phyloP scores from a whole-genome alignment of 108 stramenopile genomes.

The Cyclostephanos tholiformis region DNA sequence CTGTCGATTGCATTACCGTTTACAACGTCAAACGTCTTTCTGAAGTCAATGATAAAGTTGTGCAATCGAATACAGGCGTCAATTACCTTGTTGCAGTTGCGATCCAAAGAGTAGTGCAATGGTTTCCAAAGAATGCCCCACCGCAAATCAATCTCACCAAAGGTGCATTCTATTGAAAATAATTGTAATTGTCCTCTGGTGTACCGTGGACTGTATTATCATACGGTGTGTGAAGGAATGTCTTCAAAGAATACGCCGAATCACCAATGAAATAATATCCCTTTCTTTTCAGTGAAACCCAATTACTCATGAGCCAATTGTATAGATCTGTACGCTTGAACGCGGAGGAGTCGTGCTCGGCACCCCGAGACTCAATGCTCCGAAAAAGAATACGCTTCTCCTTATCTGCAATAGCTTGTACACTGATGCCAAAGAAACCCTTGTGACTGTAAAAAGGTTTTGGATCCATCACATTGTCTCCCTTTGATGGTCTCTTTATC shows the following conservation, averaged over 20 bases:
- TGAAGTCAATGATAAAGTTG: constrained; percentile 26
- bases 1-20: background rate
- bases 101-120: constrained; percentile 17
- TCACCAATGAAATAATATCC: constrained; percentile 15
- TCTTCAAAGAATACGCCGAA: constrained; percentile 24
- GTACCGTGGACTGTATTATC: constrained; percentile 16
- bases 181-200: constrained; percentile 37
- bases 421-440: constrained; percentile 39
- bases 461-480: constrained; percentile 23
- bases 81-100: constrained; percentile 19
- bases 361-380: constrained; percentile 11
- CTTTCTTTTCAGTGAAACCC: background rate
- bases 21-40: constrained; percentile 2
- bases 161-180: constrained; percentile 40
- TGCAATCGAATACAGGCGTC: constrained; percentile 28
- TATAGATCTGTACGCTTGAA: constrained; percentile 12
- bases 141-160: constrained; percentile 39
- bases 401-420: constrained; percentile 28
- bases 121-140: constrained; percentile 45
- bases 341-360: constrained; percentile 25
- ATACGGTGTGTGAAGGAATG: constrained; percentile 32
- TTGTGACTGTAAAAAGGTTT: constrained; percentile 35
- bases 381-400: constrained; percentile 17
- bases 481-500: background rate
- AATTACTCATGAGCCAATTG: constrained; percentile 5